Conservation (phyloP, 345 rosid species). For the Schrenkiella parvula region DNA sequence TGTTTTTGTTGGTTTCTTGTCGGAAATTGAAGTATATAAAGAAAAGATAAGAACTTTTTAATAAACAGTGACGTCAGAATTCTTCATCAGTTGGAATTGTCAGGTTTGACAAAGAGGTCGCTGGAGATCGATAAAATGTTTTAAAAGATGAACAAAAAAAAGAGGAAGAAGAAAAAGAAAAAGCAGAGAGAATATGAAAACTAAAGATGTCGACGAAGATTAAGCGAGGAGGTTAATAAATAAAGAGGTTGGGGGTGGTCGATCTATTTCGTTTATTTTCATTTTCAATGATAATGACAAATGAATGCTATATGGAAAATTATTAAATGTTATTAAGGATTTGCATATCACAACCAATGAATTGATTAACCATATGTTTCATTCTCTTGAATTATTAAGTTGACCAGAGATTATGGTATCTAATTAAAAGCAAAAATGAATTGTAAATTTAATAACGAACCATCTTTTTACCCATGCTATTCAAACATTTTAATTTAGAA, state of each 20-base stretch:
- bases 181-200: not conserved
- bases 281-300: slow-evolving; percentile 10
- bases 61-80: slow-evolving; percentile 22
- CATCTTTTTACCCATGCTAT: not conserved
- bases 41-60: not conserved
- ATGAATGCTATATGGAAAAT: not conserved
- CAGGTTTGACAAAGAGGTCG: slow-evolving; percentile 31
- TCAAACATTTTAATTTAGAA: not conserved
- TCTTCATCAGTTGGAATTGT: slow-evolving; percentile 13
- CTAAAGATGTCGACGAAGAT: slow-evolving; percentile 14
- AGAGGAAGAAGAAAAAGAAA: not conserved
- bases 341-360: slow-evolving; percentile 24
- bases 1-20: slow-evolving; percentile 12
- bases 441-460: not conserved
- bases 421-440: not conserved
- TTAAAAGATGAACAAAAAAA: not conserved
- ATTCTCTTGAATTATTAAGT: slow-evolving; percentile 30
- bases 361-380: slow-evolving; percentile 5
- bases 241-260: slow-evolving; percentile 28
- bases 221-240: slow-evolving; percentile 10
- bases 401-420: slow-evolving; percentile 18
- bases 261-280: slow-evolving; percentile 2
- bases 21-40: slow-evolving; percentile 6
- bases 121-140: slow-evolving; percentile 8
- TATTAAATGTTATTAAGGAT: slow-evolving; percentile 10